Base-by-base conservation (phyloP, 345 rosid species). In the Geranium brycei region DNA sequence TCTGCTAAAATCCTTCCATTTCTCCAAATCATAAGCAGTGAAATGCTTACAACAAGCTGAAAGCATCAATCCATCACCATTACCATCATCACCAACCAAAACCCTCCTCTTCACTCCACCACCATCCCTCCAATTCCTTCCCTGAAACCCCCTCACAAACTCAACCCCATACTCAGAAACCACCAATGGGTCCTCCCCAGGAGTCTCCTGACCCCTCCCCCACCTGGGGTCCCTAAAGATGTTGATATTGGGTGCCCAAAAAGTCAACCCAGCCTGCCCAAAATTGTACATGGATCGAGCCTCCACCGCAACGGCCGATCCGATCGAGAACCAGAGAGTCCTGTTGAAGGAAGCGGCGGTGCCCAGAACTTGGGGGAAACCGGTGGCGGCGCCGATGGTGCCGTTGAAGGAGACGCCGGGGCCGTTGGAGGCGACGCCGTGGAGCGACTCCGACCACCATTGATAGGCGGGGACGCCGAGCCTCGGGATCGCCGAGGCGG, bases 181-280 rank as follows among this genome's bases (percentile, higher is more conserved):
- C 17, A 87, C 85, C 80, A 75, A 75, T 0, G 98, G 98, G 78
- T 92, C 98, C 66, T 92, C 98, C 1, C 98, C 95, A 1, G 95
- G 93, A 75, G 89, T 89, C 76, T 92, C 96, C 70, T 92, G 98
- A 62, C 96, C 96, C 71, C 98, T 84, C 0, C 98, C 96, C 98
- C 98, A 89, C 62, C 98, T 86, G 31, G 95, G 98, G 62, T 92
- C 96, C 75, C 95, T 79, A 64, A 87, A 92, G 64, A 92, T 77
- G 47, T 89, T 92, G 47, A 92, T 71, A 72, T 84, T 87, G 0
- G 98, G 98, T 5, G 96, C 98, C 98, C 98, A 87, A 67, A 77
- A 89, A 1, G 95, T 87, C 83, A 92, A 74, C 76, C 95, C 95
- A 59, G 95, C 91, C 73, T 89, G 96, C 3, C 96, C 93, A 30